phyloP scores from a whole-genome alignment of 2,329 filamentous ascomycete genomes.

The Malbranchea cinnamomea region DNA sequence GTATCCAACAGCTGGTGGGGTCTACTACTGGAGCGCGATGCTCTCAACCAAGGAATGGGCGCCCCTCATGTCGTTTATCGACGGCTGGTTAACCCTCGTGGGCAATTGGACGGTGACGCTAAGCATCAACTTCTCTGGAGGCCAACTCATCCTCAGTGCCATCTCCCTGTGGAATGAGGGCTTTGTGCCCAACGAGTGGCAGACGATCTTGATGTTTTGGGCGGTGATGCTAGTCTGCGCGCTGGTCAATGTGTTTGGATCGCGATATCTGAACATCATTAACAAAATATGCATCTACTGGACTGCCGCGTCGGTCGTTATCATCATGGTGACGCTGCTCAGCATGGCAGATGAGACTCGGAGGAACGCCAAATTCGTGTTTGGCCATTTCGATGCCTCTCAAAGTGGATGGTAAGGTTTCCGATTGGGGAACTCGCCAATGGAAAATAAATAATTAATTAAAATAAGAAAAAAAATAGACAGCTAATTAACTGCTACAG shows the following conservation, averaged over 20 bases:
- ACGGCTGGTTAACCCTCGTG: constrained; percentile 56
- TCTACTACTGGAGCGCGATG: constrained; percentile 60
- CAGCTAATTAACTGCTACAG: constrained; percentile 15
- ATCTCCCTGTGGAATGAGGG: constrained; percentile 57
- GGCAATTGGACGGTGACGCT: constrained; percentile 58
- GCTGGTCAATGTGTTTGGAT: constrained; percentile 48
- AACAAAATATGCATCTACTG: constrained; percentile 62
- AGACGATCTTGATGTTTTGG: constrained; percentile 59
- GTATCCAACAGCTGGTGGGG: constrained; percentile 52
- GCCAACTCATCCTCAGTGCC: constrained; percentile 51
- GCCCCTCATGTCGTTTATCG: constrained; percentile 53
- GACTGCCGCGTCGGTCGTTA: constrained; percentile 50
- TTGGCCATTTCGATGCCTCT: constrained; percentile 52
- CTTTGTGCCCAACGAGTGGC: constrained; percentile 52
- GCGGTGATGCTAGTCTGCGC: constrained; percentile 53
- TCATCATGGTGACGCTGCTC: constrained; percentile 51
- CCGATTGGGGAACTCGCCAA: not conserved
- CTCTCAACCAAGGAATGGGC: constrained; percentile 50
- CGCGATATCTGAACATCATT: constrained; percentile 49
- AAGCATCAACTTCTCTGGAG: constrained; percentile 58
- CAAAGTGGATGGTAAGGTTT: constrained; percentile 43
- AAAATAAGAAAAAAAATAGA: not conserved
- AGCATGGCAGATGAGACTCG: constrained; percentile 41
- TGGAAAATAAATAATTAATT: not conserved
- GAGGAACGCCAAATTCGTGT: constrained; percentile 49